phyloP scores from a whole-genome alignment of 78 protist species.

The Monosiga brevicollis region DNA sequence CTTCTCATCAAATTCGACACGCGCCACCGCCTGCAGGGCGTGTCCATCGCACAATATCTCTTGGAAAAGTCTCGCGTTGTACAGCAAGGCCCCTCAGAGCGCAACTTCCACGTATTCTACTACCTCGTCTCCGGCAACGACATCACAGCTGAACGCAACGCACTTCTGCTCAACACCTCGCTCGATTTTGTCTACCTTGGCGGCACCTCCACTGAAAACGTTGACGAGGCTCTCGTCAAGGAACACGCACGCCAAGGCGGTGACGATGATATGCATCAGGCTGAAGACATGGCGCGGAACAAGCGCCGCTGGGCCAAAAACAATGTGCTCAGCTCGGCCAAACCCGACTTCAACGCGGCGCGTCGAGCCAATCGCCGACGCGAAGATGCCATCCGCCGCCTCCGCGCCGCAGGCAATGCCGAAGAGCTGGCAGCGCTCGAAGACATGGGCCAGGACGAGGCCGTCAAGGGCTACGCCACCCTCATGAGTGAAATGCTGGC shows the following conservation, averaged over 20 bases:
- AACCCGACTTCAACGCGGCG: no score
- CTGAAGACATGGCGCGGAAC: no score
- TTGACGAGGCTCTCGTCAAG: no score
- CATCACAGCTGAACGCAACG: not conserved
- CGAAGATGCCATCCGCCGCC: no score
- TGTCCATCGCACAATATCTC: not conserved
- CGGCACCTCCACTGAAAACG: no score
- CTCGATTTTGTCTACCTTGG: not conserved
- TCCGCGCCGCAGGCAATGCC: no score
- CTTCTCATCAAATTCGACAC: constrained; percentile 46
- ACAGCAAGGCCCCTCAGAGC: constrained; percentile 25
- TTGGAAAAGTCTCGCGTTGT: constrained; percentile 21
- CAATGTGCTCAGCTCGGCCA: no score
- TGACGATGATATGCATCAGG: no score
- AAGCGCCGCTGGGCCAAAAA: no score
- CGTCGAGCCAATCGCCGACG: no score
- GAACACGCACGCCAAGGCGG: no score
- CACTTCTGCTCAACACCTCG: not conserved
- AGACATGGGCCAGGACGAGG: not conserved
- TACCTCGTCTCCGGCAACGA: constrained; percentile 6
- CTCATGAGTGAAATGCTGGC: not conserved
- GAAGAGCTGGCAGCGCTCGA: not conserved
- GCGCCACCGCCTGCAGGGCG: not conserved
- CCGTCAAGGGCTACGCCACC: not conserved
- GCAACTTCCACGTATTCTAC: constrained; percentile 51